A percentile compares a stretch with the other conserved stretches of the same genome.
Evolutionary conservation across 306 rosid species (phyloP).

Genomic region (Corylus americana): DNA sequence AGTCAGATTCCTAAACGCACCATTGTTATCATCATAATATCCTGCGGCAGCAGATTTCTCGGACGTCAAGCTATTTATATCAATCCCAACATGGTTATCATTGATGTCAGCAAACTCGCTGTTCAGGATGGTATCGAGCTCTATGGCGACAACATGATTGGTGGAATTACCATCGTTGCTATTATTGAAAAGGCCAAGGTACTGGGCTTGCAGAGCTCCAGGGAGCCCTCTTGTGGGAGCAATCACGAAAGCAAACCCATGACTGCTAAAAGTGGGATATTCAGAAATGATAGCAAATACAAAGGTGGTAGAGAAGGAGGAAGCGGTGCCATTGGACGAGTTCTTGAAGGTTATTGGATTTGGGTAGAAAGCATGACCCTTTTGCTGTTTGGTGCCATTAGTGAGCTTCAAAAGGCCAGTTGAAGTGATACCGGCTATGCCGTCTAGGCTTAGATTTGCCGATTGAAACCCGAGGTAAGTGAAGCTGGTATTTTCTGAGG

Average conservation of each 20-base stretch:
- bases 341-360: conserved; percentile 47
- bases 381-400: conserved; percentile 40
- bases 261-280: conserved; percentile 45
- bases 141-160: conserved; percentile 54
- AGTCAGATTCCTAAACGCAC: conserved; percentile 31
- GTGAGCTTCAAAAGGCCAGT: conserved; percentile 60
- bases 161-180: conserved; percentile 39
- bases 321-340: conserved; percentile 25
- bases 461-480: conserved; percentile 52
- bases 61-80: conserved; percentile 51
- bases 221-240: conserved; percentile 52
- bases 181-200: conserved; percentile 58
- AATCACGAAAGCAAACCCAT: conserved; percentile 60
- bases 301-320: conserved; percentile 62
- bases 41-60: conserved; percentile 36
- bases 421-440: conserved; percentile 44
- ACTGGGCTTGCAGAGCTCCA: conserved; percentile 36
- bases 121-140: conserved; percentile 60
- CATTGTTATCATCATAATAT: conserved; percentile 11
- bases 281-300: conserved; percentile 54
- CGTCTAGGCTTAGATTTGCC: conserved; percentile 43
- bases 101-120: conserved; percentile 49
- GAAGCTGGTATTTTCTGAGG: conserved; percentile 37
- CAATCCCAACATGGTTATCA: conserved; percentile 71
- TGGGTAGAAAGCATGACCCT: conserved; percentile 60